Conservation (phyloP, 1,284 basidiomycete species). For the Boletus albobrunnescens region DNA sequence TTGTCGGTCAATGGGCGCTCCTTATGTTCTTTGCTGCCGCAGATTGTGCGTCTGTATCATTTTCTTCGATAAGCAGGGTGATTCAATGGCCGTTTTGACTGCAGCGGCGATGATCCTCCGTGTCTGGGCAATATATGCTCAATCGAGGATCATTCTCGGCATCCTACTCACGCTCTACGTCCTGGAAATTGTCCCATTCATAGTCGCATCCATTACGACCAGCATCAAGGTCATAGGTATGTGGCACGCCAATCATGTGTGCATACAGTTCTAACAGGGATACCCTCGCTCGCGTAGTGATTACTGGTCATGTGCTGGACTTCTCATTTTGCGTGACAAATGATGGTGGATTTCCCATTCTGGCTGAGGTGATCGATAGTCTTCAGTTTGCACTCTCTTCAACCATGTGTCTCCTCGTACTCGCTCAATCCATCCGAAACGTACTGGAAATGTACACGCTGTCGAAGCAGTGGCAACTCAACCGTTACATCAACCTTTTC, state of each 20-base stretch:
- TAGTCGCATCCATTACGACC: background rate
- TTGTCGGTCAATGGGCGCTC: background rate
- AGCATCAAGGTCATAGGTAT: background rate
- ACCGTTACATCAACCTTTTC: constrained; percentile 4
- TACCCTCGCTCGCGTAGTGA: background rate
- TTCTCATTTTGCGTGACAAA: background rate
- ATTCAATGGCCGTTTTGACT: too few species aligned
- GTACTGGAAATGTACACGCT: background rate
- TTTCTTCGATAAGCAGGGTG: background rate
- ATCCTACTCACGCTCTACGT: background rate
- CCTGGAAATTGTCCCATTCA: background rate
- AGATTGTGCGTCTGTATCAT: too few species aligned
- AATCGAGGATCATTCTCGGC: background rate
- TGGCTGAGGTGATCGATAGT: background rate
- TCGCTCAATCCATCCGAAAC: background rate
- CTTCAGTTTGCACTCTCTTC: background rate
- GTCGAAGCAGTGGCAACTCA: background rate
- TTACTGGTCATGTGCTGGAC: background rate
- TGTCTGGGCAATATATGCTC: constrained; percentile 7
- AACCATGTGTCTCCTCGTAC: constrained; percentile 1
- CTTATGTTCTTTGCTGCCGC: constrained; percentile 2
- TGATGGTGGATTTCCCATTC: background rate
- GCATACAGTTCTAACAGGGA: background rate
- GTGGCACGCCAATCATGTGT: background rate
- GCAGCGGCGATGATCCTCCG: constrained; percentile 8